phyloP scores from a whole-genome alignment of 2,329 filamentous ascomycete genomes.

The Huntiella omanensis region DNA sequence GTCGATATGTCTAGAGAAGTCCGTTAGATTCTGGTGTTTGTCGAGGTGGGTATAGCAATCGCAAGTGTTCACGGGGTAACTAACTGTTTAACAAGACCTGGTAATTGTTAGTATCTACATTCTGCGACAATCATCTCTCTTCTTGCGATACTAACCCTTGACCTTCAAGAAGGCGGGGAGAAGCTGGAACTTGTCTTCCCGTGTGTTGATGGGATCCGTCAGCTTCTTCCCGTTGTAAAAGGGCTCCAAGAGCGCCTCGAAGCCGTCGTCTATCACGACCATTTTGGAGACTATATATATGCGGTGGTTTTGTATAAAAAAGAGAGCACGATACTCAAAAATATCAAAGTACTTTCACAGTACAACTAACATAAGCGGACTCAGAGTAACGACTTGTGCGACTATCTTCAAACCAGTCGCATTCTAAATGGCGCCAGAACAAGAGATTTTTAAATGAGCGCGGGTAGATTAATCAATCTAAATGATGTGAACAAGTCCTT shows the following conservation, averaged over 20 bases:
- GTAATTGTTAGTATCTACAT: background rate
- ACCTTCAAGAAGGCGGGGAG: slow-evolving; percentile 95
- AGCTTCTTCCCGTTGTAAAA: slow-evolving; percentile 51
- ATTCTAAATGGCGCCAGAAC: background rate
- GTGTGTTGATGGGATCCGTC: slow-evolving; percentile 43
- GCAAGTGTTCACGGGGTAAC: background rate
- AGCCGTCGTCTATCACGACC: slow-evolving; percentile 40
- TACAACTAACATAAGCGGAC: too few species aligned
- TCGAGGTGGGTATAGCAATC: slow-evolving; percentile 11
- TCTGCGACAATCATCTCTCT: background rate
- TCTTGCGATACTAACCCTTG: slow-evolving; percentile 40
- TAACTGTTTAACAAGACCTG: slow-evolving; percentile 12
- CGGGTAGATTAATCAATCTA: too few species aligned
- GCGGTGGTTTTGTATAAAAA: background rate
- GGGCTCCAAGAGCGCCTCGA: slow-evolving; percentile 46
- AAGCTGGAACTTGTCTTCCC: slow-evolving; percentile 87
- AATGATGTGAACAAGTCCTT: too few species aligned
- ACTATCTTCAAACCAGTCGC: background rate
- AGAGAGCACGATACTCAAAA: too few species aligned
- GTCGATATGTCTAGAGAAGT: slow-evolving; percentile 54
- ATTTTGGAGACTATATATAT: slow-evolving; percentile 18
- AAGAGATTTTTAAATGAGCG: too few species aligned
- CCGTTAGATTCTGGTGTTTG: background rate
- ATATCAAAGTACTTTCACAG: too few species aligned
- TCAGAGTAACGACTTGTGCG: too few species aligned